These are phyloP conservation scores for Globisporangium apiculatum DNA, from an alignment of 352 stramenopile genomes.

Conservation along the genomic window DNA sequence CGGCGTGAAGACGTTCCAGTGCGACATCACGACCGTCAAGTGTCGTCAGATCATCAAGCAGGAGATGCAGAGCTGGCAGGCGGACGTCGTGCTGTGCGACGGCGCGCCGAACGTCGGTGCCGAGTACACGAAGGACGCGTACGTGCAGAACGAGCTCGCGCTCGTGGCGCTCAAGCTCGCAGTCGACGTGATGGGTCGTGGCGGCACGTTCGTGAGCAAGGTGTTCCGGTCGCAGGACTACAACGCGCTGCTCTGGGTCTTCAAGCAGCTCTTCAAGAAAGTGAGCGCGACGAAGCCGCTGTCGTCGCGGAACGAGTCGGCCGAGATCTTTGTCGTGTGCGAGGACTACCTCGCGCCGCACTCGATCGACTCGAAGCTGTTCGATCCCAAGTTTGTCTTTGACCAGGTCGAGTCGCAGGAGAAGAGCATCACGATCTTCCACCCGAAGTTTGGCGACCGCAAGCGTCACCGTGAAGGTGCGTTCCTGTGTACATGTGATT, in stretches of 20 bases:
- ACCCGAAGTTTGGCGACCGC: conserved; percentile 95
- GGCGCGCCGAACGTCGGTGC: conserved; percentile 98
- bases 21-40: conserved; percentile 90
- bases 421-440: conserved; percentile 94
- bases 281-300: conserved; percentile 98
- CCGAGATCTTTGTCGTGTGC: conserved; percentile 99
- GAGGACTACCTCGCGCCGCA: conserved; percentile 93
- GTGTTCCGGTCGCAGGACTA: conserved; percentile 99
- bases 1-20: conserved; percentile 96
- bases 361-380: conserved; percentile 96
- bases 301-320: conserved; percentile 95
- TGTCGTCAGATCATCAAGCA: conserved; percentile 90
- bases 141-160: conserved; percentile 98
- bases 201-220: conserved; percentile 94
- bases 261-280: conserved; percentile 98
- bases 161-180: conserved; percentile 96
- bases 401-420: conserved; percentile 87
- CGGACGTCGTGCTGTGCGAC: conserved; percentile 98
- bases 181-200: conserved; percentile 93
- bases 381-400: conserved; percentile 98
- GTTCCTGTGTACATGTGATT: conserved; percentile 29
- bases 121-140: conserved; percentile 97
- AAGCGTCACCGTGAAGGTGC: conserved; percentile 92
- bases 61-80: conserved; percentile 89
- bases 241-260: conserved; percentile 97